Conservation (phyloP, 1,284 basidiomycete species). For the Agroathelia rolfsii region DNA sequence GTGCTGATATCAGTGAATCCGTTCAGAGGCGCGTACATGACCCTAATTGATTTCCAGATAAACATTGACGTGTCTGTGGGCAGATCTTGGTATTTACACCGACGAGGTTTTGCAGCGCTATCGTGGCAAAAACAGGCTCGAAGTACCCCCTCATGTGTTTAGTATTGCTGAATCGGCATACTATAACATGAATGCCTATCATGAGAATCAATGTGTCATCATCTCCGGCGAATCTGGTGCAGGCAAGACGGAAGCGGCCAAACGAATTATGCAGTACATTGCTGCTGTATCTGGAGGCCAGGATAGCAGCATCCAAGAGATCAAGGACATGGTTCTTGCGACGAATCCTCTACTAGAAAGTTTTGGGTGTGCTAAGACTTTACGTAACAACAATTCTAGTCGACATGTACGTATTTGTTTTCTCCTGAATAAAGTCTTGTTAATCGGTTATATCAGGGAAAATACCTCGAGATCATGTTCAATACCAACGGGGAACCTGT, state of each 20-base stretch:
- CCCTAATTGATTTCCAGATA: no score
- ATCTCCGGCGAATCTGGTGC: slow-evolving; percentile 98
- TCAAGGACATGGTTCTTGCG: slow-evolving; percentile 99
- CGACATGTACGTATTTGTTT: slow-evolving; percentile 84
- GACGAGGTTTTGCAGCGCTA: slow-evolving; percentile 82
- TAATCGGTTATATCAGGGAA: no score
- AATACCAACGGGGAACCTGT: slow-evolving; percentile 91
- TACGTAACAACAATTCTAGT: slow-evolving; percentile 98
- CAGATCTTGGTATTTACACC: slow-evolving; percentile 96
- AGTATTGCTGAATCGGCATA: slow-evolving; percentile 94
- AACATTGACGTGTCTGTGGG: slow-evolving; percentile 5
- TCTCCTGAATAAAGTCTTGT: no score
- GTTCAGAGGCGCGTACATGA: slow-evolving; percentile 64
- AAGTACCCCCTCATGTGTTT: slow-evolving; percentile 97
- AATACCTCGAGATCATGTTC: slow-evolving; percentile 99
- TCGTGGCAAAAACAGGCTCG: slow-evolving; percentile 95
- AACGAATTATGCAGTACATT: slow-evolving; percentile 99
- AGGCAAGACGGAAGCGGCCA: slow-evolving; percentile 95
- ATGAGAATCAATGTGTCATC: slow-evolving; percentile 99
- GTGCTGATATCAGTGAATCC: slow-evolving; percentile 99
- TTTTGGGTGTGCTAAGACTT: slow-evolving; percentile 98
- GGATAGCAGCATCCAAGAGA: slow-evolving; percentile 84
- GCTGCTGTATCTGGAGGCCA: slow-evolving; percentile 89
- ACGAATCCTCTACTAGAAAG: slow-evolving; percentile 97
- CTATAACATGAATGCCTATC: slow-evolving; percentile 99